Conservation (phyloP, 2,329 filamentous ascomycete species). For the Myriosclerotinia duriaeana region DNA sequence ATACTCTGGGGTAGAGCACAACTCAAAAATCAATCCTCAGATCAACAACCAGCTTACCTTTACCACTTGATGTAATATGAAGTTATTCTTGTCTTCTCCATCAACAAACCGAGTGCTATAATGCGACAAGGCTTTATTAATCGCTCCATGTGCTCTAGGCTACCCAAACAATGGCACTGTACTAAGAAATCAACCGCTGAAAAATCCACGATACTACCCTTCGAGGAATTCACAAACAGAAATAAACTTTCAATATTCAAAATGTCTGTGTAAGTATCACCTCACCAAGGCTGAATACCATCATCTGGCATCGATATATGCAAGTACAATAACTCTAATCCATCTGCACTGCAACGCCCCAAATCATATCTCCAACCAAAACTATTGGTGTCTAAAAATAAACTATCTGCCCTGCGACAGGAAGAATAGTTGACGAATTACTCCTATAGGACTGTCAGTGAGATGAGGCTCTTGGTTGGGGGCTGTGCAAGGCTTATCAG, state of each 20-base stretch:
- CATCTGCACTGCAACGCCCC: background rate
- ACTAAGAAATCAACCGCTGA: background rate
- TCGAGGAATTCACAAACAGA: background rate
- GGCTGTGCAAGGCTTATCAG: slow-evolving; percentile 12
- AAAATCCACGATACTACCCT: background rate
- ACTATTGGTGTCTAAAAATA: background rate
- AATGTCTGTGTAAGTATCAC: background rate
- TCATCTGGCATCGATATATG: slow-evolving; percentile 5
- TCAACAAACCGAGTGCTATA: background rate
- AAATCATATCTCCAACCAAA: background rate
- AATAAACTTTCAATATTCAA: background rate
- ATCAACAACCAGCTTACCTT: background rate
- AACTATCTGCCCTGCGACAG: background rate
- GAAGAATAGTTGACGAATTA: background rate
- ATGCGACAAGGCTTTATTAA: background rate
- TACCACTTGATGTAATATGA: background rate
- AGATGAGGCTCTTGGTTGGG: background rate
- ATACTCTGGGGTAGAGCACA: background rate
- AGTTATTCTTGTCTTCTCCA: background rate
- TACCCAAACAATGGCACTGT: background rate
- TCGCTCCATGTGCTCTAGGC: background rate
- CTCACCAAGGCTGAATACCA: background rate
- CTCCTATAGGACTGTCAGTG: slow-evolving; percentile 14
- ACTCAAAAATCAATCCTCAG: background rate
- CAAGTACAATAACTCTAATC: background rate